phyloP scores from a whole-genome alignment of 495 filamentous ascomycete genomes.

The Neurospora hispaniola region DNA sequence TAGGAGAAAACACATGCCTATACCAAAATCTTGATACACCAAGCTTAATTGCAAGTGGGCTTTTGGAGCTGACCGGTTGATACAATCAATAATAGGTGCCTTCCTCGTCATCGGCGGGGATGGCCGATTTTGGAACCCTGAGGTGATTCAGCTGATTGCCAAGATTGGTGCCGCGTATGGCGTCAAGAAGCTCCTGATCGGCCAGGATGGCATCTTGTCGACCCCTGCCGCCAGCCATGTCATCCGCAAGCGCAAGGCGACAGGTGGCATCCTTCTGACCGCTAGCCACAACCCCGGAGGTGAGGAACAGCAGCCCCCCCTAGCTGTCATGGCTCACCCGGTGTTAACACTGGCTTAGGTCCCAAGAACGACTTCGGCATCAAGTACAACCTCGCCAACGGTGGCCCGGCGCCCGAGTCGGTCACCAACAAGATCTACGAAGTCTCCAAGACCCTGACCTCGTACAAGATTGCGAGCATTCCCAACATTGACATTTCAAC shows the following conservation, averaged over 20 bases:
- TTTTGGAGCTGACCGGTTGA: not conserved
- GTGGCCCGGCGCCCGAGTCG: constrained; percentile 85
- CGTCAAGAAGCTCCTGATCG: constrained; percentile 95
- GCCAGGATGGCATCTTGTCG: constrained; percentile 90
- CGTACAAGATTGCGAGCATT: constrained; percentile 85
- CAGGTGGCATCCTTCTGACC: constrained; percentile 91
- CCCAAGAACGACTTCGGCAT: constrained; percentile 94
- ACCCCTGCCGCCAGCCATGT: constrained; percentile 93
- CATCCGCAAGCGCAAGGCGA: constrained; percentile 86
- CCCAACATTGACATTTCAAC: constrained; percentile 74
- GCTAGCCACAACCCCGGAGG: constrained; percentile 97
- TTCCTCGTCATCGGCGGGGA: constrained; percentile 97
- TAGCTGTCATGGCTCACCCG: not conserved
- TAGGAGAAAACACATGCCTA: constrained; percentile 9
- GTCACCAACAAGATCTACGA: constrained; percentile 98
- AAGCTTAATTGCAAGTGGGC: not conserved
- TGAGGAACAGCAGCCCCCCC: constrained; percentile 33
- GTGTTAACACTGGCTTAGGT: constrained; percentile 38
- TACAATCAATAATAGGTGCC: constrained; percentile 35
- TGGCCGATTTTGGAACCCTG: constrained; percentile 93
- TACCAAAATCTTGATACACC: not conserved
- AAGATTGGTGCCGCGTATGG: constrained; percentile 96
- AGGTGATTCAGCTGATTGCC: constrained; percentile 91
- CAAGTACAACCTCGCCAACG: constrained; percentile 97
- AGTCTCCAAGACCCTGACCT: constrained; percentile 72